Conservation (phyloP, 2,329 filamentous ascomycete genomes). For the Penicillium corylophilum region DNA sequence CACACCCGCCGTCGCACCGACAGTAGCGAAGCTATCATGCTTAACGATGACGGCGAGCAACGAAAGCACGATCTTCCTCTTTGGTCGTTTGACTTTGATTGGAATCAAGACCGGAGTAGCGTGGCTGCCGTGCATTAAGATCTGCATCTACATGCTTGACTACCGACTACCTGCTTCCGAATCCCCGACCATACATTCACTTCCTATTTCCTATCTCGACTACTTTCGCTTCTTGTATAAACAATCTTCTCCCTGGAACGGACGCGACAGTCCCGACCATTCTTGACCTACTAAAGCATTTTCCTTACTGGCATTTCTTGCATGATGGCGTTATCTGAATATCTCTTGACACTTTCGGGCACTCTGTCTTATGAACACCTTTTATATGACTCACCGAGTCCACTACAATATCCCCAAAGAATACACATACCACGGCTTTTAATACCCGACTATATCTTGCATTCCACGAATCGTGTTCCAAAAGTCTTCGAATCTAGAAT, state of each 20-base stretch:
- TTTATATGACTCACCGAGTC: neutral
- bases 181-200: conserved; percentile 4
- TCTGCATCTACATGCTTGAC: conserved; percentile 1
- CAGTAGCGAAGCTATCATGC: conserved; percentile 48
- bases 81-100: conserved; percentile 38
- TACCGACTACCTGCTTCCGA: neutral
- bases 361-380: conserved; percentile 4
- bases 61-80: conserved; percentile 55
- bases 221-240: conserved; percentile 9
- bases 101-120: conserved; percentile 43
- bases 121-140: conserved; percentile 39
- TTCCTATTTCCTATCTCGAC: conserved; percentile 5
- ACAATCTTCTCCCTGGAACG: neutral
- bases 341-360: neutral
- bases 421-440: neutral
- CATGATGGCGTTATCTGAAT: conserved; percentile 6
- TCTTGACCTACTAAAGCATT: conserved; percentile 2
- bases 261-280: conserved; percentile 1
- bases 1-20: conserved; percentile 44
- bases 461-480: neutral
- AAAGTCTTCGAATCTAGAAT: neutral
- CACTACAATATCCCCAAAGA: neutral
- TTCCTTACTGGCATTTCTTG: conserved; percentile 5
- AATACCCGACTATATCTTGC: neutral
- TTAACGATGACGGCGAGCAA: conserved; percentile 47